Base-by-base conservation (phyloP, 164 flowering plant genomes). In the Pachysandra terminalis region DNA sequence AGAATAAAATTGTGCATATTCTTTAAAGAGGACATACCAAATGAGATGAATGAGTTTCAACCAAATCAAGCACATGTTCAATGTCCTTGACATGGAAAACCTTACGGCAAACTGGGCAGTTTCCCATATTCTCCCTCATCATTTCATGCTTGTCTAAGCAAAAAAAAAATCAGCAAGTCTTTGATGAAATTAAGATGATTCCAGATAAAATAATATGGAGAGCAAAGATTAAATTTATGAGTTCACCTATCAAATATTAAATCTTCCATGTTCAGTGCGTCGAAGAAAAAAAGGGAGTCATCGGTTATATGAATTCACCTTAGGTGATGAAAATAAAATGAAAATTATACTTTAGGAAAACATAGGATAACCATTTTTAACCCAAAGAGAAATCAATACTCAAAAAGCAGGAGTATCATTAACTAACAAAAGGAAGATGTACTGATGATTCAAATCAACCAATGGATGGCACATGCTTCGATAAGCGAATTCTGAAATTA, bases 71-170 rank as follows among this genome's bases (percentile, higher is more conserved):
- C 72, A 90, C 96, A 71, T 90, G 96, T 68, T 90, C 92, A 23
- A 93, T 73, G 72, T 93, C 98, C 80, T 78, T 83, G 61, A 85
- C 71, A 55, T 79, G 82, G 72, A 93, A 90, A 53, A 74, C 83
- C 73, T 81, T 85, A 21, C 98, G 92, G 72, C 96, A 93, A 13
- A 93, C 91, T 28, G 98, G 98, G 67, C 98, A 93, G 60, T 68
- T 81, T 61, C 90, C 91, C 56, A 56, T 70, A 45, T 68, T 78
- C 68, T 64, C 74, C 63, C 75, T 82, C 67, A 52, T 41, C 28
- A 48, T 62, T 70, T 75, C 79, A 51, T 13, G 57, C 57, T 70
- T 68, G 25, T 71, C 87, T 81, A 70, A 25, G 57, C 52, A 73
- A 67, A 19, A 66, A 73, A 67, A 19, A 66, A 57, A 59, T 22